These are phyloP conservation scores for Anthracocystis panici-leucophaei DNA, from an alignment of 1,284 basidiomycete genomes.

Conservation along the genomic window DNA sequence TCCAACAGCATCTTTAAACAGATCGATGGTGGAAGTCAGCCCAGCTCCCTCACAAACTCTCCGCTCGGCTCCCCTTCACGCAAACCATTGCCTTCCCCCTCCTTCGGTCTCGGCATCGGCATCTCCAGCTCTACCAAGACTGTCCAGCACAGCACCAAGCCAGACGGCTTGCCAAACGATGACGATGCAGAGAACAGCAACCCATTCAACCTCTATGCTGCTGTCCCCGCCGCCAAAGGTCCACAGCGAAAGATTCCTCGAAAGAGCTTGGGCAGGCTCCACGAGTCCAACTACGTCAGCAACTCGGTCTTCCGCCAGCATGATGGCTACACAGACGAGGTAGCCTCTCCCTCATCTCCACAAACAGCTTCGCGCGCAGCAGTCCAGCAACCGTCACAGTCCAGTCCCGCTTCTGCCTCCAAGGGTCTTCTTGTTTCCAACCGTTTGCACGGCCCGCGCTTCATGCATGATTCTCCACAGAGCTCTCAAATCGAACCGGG, in stretches of 20 bases:
- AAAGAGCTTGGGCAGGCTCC: constrained; percentile 54
- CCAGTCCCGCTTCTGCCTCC: constrained; percentile 46
- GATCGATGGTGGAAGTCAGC: constrained; percentile 31
- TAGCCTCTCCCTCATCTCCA: constrained; percentile 15
- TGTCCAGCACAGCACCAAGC: constrained; percentile 15
- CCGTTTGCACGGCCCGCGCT: constrained; percentile 80
- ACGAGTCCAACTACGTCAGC: constrained; percentile 55
- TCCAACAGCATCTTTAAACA: constrained; percentile 64
- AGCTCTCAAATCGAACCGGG: constrained; percentile 4
- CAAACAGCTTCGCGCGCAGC: constrained; percentile 10
- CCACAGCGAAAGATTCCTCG: constrained; percentile 40
- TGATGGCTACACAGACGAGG: constrained; percentile 57
- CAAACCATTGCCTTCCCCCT: constrained; percentile 21
- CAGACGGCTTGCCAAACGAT: not conserved
- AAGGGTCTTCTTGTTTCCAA: constrained; percentile 83
- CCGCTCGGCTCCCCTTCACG: constrained; percentile 22
- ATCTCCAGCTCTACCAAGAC: constrained; percentile 27
- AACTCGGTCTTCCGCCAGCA: constrained; percentile 76
- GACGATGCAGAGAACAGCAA: constrained; percentile 41
- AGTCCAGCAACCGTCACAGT: not conserved
- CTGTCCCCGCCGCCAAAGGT: constrained; percentile 16
- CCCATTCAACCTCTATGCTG: constrained; percentile 33
- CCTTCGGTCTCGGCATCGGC: constrained; percentile 61
- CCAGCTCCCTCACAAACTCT: constrained; percentile 22
- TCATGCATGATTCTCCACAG: constrained; percentile 29